Percentiles rank a stretch among this genome's conserved stretches.
Conservation (phyloP, 2,329 filamentous ascomycete genomes). For the Leptodontidium sp. region DNA sequence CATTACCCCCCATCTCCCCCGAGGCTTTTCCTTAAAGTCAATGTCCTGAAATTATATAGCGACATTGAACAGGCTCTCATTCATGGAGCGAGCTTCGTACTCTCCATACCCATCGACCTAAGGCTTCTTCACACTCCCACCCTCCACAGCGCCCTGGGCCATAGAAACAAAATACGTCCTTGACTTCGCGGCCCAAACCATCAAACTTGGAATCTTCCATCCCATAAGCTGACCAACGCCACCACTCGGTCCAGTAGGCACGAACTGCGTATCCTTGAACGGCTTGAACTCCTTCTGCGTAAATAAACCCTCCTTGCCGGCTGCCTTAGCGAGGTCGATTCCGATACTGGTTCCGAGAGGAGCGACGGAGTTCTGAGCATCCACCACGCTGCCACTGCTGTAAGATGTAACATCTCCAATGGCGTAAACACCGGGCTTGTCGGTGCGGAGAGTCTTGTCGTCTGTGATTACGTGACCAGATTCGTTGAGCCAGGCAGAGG, state of each 20-base stretch:
- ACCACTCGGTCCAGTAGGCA: conserved; percentile 49
- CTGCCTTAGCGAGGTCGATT: conserved; percentile 50
- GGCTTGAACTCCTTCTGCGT: conserved; percentile 44
- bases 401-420: conserved; percentile 56
- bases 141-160: conserved; percentile 36
- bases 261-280: conserved; percentile 47
- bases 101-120: background rate
- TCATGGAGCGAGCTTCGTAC: background rate
- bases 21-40: no score
- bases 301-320: conserved; percentile 19
- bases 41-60: no score
- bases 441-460: conserved; percentile 53
- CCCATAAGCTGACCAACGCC: conserved; percentile 51
- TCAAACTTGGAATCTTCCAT: conserved; percentile 48
- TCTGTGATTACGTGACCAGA: conserved; percentile 59
- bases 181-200: conserved; percentile 50
- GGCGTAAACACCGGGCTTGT: conserved; percentile 54
- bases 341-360: conserved; percentile 55
- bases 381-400: conserved; percentile 52
- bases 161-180: conserved; percentile 48
- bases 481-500: conserved; percentile 53
- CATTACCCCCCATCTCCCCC: background rate
- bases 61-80: no score
- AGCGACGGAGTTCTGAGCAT: conserved; percentile 51
- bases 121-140: conserved; percentile 27